Percentiles rank a stretch among this genome's conserved stretches.
Conservation (phyloP, 257 asterid genomes). For the Galeopsis tetrahit region DNA sequence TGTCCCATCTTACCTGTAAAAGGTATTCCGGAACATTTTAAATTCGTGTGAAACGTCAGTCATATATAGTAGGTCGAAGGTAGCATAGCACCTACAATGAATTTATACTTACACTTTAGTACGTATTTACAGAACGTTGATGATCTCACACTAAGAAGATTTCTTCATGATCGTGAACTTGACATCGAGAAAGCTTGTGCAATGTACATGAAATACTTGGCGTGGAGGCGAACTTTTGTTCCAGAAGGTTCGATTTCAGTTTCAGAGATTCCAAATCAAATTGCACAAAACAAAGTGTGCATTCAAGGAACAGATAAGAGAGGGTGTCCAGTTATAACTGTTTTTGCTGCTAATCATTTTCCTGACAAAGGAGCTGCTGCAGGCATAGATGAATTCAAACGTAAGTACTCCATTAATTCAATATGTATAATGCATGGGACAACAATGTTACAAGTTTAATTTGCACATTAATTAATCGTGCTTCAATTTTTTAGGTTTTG, state of each 20-base stretch:
- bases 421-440: no score
- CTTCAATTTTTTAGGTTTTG: slow-evolving; percentile 53
- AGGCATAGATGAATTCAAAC: slow-evolving; percentile 61
- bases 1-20: no score
- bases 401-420: slow-evolving; percentile 36
- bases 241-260: slow-evolving; percentile 58
- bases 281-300: slow-evolving; percentile 70
- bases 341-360: slow-evolving; percentile 62
- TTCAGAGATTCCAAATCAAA: slow-evolving; percentile 52
- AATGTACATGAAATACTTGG: slow-evolving; percentile 59
- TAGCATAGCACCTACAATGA: no score
- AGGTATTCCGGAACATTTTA: no score
- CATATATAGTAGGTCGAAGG: no score
- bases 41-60: no score
- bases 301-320: slow-evolving; percentile 75
- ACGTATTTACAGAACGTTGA: not conserved
- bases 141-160: slow-evolving; percentile 63
- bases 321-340: slow-evolving; percentile 66
- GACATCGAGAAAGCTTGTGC: slow-evolving; percentile 60
- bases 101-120: no score
- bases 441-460: no score
- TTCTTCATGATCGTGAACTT: slow-evolving; percentile 77
- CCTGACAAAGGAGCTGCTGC: slow-evolving; percentile 49
- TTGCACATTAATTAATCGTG: no score
- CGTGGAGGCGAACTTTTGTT: slow-evolving; percentile 68